Conservation (phyloP, 495 filamentous ascomycete genomes). For the Cetradonia linearis region DNA sequence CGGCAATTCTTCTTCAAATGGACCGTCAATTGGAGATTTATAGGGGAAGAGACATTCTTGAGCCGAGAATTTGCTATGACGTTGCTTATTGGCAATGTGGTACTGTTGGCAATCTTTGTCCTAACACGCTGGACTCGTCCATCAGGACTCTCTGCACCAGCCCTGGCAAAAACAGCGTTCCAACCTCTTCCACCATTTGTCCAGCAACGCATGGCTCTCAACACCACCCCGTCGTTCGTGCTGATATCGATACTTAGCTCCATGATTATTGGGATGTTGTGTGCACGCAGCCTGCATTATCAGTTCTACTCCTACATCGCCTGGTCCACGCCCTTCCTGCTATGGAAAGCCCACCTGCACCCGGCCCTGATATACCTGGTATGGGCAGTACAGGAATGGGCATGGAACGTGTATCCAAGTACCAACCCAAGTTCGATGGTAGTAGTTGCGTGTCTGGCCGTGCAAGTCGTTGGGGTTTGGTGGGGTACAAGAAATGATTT, state of each 20-base stretch:
- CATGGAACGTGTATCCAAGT: slow-evolving; percentile 95
- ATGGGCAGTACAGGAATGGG: slow-evolving; percentile 88
- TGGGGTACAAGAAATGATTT: slow-evolving; percentile 44
- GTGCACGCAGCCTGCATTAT: slow-evolving; percentile 86
- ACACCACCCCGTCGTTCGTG: slow-evolving; percentile 64
- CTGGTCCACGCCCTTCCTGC: slow-evolving; percentile 83
- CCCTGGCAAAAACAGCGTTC: slow-evolving; percentile 35
- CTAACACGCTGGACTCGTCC: slow-evolving; percentile 47
- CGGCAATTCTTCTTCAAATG: slow-evolving; percentile 89
- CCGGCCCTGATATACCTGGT: slow-evolving; percentile 58
- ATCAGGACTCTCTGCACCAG: slow-evolving; percentile 28
- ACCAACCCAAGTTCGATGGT: slow-evolving; percentile 65
- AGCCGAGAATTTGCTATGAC: slow-evolving; percentile 59
- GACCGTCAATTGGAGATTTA: slow-evolving; percentile 97
- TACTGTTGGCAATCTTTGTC: slow-evolving; percentile 52
- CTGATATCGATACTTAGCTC: slow-evolving; percentile 70
- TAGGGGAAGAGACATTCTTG: slow-evolving; percentile 72
- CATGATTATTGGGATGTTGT: slow-evolving; percentile 76
- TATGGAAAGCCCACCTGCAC: slow-evolving; percentile 72
- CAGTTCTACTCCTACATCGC: slow-evolving; percentile 93
- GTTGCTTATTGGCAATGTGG: slow-evolving; percentile 59
- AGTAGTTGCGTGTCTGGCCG: slow-evolving; percentile 60
- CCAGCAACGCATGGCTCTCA: slow-evolving; percentile 42
- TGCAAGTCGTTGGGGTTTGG: slow-evolving; percentile 56
- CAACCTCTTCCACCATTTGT: slow-evolving; percentile 40